Evolutionary conservation across 306 rosid species (phyloP).

Genomic region (Vachellia collinsii): DNA sequence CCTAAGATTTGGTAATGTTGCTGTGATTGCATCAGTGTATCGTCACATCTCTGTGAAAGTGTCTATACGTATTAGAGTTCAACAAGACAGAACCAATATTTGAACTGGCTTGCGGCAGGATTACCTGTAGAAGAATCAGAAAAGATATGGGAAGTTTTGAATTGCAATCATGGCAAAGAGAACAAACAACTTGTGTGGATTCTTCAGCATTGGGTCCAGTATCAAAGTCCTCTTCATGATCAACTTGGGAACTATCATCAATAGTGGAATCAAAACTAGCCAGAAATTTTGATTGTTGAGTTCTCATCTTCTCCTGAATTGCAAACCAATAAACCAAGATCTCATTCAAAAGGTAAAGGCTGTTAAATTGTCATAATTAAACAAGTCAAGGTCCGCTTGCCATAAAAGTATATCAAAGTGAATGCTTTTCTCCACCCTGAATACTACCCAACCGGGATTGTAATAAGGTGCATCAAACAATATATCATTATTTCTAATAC

Average conservation of each 20-base stretch:
- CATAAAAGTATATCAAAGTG: conserved; percentile 22
- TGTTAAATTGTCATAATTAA: conserved; percentile 23
- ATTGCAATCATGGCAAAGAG: conserved; percentile 85
- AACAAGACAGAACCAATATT: conserved; percentile 27
- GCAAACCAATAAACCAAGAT: conserved; percentile 32
- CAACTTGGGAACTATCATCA: conserved; percentile 65
- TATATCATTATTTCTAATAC: conserved; percentile 3
- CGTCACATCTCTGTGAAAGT: background rate
- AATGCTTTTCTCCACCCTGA: conserved; percentile 26
- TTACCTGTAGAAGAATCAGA: conserved; percentile 83
- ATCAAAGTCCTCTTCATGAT: conserved; percentile 50
- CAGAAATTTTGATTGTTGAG: conserved; percentile 85
- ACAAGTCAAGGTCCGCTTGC: conserved; percentile 13
- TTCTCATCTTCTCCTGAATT: conserved; percentile 88
- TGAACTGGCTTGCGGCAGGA: conserved; percentile 22
- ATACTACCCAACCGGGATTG: conserved; percentile 27
- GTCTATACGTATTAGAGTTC: background rate
- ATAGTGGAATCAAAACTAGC: conserved; percentile 61
- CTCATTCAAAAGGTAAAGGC: conserved; percentile 30
- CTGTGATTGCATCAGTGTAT: background rate
- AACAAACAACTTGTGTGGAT: conserved; percentile 75
- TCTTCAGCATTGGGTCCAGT: conserved; percentile 56
- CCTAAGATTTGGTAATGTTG: background rate
- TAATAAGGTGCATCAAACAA: background rate
- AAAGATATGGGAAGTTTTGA: conserved; percentile 73